phyloP scores from a whole-genome alignment of 139 green algal genomes.

The Pedinophyceae sp. region DNA sequence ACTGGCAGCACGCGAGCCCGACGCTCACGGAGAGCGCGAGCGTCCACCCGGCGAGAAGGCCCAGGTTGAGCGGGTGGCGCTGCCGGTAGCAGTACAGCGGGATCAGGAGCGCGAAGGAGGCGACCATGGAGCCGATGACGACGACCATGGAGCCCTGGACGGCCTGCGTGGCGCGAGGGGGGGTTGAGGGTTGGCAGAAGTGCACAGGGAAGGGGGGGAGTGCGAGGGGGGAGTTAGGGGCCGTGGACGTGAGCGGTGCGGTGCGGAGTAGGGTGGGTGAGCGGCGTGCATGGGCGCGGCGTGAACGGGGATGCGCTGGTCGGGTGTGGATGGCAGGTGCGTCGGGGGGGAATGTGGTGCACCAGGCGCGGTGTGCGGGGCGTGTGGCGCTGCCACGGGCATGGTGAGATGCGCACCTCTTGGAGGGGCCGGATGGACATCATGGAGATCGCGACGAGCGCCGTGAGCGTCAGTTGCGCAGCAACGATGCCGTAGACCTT shows the following conservation, averaged over 20 bases:
- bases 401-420: too few species aligned
- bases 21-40: constrained; percentile 15
- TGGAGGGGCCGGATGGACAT: constrained; percentile 12
- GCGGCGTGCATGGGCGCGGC: constrained; percentile 6
- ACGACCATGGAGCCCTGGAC: constrained; percentile 10
- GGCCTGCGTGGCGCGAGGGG: constrained; percentile 3
- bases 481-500: constrained; percentile 46
- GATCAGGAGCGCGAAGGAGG: constrained; percentile 17
- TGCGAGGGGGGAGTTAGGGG: too few species aligned
- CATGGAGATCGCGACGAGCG: constrained; percentile 16
- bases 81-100: constrained; percentile 33
- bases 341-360: neutral
- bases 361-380: neutral
- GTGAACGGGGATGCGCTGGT: constrained; percentile 3
- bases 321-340: neutral
- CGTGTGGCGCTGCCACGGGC: neutral
- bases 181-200: constrained; percentile 10
- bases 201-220: too few species aligned
- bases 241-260: too few species aligned
- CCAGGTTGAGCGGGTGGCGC: constrained; percentile 40
- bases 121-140: constrained; percentile 14
- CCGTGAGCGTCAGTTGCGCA: constrained; percentile 31
- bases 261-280: too few species aligned
- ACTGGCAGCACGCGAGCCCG: constrained; percentile 26
- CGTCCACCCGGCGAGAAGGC: constrained; percentile 35